Evolutionary conservation across 352 stramenopile genomes (phyloP).

Genomic region (Stephanocyclus meneghinianus): DNA sequence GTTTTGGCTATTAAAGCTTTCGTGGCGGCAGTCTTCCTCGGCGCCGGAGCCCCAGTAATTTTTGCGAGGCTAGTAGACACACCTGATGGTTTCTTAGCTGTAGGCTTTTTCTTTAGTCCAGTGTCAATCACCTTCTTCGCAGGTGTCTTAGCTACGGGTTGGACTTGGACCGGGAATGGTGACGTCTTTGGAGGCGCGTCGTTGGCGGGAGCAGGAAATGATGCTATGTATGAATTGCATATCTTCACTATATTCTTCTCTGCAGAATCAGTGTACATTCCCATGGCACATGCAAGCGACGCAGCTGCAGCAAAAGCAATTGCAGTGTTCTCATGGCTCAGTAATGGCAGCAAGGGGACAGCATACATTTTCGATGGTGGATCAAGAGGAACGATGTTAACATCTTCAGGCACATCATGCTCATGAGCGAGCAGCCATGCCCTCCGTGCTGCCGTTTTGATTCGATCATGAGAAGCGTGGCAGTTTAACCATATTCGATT

Average conservation of each 20-base stretch:
- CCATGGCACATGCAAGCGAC: constrained; percentile 65
- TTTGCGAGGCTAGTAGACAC: constrained; percentile 64
- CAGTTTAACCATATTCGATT: constrained; percentile 83
- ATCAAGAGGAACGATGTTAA: constrained; percentile 26
- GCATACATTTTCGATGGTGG: constrained; percentile 78
- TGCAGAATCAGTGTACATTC: constrained; percentile 62
- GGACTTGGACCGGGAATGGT: constrained; percentile 23
- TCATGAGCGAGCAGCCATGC: constrained; percentile 65
- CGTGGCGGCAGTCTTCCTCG: constrained; percentile 39
- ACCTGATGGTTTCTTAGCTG: constrained; percentile 59
- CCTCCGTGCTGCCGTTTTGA: constrained; percentile 61
- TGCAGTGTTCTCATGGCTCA: constrained; percentile 63
- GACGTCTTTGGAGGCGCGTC: constrained; percentile 33
- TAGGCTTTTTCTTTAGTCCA: constrained; percentile 62
- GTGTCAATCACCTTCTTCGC: constrained; percentile 60
- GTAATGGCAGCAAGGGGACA: constrained; percentile 71
- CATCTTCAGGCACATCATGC: constrained; percentile 39
- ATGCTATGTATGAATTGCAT: constrained; percentile 74
- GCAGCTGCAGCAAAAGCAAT: constrained; percentile 68
- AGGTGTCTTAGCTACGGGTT: constrained; percentile 37
- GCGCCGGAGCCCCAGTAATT: constrained; percentile 48
- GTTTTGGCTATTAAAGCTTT: constrained; percentile 55
- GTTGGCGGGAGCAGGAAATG: constrained; percentile 58
- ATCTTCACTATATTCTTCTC: constrained; percentile 76
- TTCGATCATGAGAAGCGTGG: constrained; percentile 62